Percentiles rank a stretch among this genome's conserved stretches.
Conservation (phyloP, 441 rosid species). For the Biscutella laevigata region DNA sequence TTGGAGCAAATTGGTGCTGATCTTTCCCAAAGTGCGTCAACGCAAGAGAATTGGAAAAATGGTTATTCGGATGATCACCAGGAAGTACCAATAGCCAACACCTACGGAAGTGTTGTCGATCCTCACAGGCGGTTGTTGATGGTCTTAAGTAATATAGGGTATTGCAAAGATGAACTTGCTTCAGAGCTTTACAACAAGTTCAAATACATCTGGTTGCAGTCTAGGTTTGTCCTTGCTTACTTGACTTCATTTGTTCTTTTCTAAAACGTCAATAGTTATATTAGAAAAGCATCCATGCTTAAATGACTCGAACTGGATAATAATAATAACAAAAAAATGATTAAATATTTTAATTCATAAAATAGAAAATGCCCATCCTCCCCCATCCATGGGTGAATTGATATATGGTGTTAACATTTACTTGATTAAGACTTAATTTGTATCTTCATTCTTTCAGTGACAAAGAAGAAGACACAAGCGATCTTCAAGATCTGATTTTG, state of each 20-base stretch:
- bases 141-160: conserved; percentile 85
- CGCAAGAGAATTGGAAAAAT: conserved; percentile 43
- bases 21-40: conserved; percentile 55
- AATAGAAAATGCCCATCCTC: too few relatives aligned
- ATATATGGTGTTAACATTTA: background rate
- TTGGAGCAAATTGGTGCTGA: conserved; percentile 74
- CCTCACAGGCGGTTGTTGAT: conserved; percentile 71
- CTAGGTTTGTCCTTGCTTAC: conserved; percentile 35
- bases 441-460: conserved; percentile 40
- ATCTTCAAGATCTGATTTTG: conserved; percentile 66
- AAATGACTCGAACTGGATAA: background rate
- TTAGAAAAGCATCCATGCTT: background rate
- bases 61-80: conserved; percentile 49
- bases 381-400: background rate
- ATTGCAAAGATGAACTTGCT: conserved; percentile 93
- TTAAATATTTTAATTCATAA: too few relatives aligned
- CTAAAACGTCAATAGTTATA: background rate
- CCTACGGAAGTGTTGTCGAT: conserved; percentile 57
- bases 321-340: too few relatives aligned
- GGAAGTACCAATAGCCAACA: conserved; percentile 34
- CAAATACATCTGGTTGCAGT: conserved; percentile 69
- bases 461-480: conserved; percentile 58
- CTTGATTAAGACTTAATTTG: conserved; percentile 1
- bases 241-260: conserved; percentile 12
- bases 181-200: conserved; percentile 70